Evolutionary conservation across 306 rosid species (phyloP).

Genomic region (Cercis canadensis): DNA sequence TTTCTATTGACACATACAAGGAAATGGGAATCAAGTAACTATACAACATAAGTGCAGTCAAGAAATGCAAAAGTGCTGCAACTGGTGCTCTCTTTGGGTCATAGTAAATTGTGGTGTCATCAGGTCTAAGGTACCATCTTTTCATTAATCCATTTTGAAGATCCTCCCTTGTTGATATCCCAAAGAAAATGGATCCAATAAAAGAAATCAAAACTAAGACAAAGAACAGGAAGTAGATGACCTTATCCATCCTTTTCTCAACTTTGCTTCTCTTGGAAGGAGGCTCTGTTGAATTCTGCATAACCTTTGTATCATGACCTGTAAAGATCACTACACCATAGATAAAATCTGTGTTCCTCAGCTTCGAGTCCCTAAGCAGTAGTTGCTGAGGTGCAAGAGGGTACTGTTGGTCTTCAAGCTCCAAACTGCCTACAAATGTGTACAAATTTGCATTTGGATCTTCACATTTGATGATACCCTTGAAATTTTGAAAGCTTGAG

Average conservation of each 20-base stretch:
- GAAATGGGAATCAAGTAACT: constrained; percentile 95
- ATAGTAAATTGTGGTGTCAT: constrained; percentile 64
- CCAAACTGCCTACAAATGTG: constrained; percentile 78
- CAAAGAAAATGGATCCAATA: constrained; percentile 77
- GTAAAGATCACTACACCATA: constrained; percentile 94
- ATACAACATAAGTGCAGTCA: constrained; percentile 87
- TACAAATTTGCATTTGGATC: constrained; percentile 98
- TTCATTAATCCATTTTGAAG: constrained; percentile 62
- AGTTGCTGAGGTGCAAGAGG: constrained; percentile 97
- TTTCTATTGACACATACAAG: constrained; percentile 92
- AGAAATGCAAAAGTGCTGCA: constrained; percentile 83
- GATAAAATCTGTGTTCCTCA: constrained; percentile 90
- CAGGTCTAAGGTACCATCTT: constrained; percentile 97
- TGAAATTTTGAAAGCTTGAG: constrained; percentile 61
- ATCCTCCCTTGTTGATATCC: constrained; percentile 67
- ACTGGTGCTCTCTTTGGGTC: constrained; percentile 62
- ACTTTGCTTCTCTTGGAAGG: constrained; percentile 97
- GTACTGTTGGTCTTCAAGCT: constrained; percentile 61
- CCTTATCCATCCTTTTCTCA: constrained; percentile 88
- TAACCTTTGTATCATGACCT: constrained; percentile 93
- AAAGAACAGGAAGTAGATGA: constrained; percentile 69
- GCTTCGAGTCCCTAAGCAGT: constrained; percentile 94
- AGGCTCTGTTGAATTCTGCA: constrained; percentile 91
- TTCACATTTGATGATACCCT: constrained; percentile 81
- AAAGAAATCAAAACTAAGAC: constrained; percentile 68